These are phyloP conservation scores for Mortierella claussenii DNA, from an alignment of 192 early-diverging fungal genomes.

Conservation along the genomic window DNA sequence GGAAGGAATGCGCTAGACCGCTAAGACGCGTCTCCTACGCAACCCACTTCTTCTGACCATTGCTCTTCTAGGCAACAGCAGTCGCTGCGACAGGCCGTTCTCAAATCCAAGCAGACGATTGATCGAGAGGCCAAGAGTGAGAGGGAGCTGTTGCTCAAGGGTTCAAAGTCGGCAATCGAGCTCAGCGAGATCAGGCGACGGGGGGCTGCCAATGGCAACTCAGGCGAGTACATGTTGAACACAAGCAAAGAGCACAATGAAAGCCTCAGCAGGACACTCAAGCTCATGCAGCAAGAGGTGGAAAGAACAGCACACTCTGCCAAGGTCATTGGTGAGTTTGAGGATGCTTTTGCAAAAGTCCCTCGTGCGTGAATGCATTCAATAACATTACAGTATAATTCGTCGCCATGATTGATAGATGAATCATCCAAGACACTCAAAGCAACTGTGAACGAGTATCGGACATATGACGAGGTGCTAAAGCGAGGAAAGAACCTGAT, in stretches of 20 bases:
- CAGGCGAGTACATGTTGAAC: conserved; percentile 57
- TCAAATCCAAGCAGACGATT: conserved; percentile 63
- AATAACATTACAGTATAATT: neutral
- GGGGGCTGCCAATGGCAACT: conserved; percentile 42
- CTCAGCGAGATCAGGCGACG: conserved; percentile 55
- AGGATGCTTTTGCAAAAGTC: neutral
- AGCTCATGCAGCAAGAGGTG: conserved; percentile 73
- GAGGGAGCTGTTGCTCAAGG: conserved; percentile 52
- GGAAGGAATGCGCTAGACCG: neutral
- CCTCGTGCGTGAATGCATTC: neutral
- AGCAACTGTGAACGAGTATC: conserved; percentile 65
- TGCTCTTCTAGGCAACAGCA: conserved; percentile 56
- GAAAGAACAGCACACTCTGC: conserved; percentile 68
- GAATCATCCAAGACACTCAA: conserved; percentile 67
- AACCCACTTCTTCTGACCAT: neutral
- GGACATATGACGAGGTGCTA: conserved; percentile 61
- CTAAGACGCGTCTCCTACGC: neutral
- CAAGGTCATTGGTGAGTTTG: conserved; percentile 61
- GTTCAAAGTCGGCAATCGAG: conserved; percentile 43
- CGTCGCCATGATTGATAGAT: no score
- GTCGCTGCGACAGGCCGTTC: conserved; percentile 57
- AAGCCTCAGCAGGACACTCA: conserved; percentile 64
- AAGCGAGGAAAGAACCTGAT: conserved; percentile 67
- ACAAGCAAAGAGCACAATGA: conserved; percentile 69
- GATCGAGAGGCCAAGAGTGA: conserved; percentile 57